Percentiles rank a stretch among this genome's conserved stretches.
Conservation (phyloP, 2,329 filamentous ascomycete genomes). For the Fusarium anguioides region DNA sequence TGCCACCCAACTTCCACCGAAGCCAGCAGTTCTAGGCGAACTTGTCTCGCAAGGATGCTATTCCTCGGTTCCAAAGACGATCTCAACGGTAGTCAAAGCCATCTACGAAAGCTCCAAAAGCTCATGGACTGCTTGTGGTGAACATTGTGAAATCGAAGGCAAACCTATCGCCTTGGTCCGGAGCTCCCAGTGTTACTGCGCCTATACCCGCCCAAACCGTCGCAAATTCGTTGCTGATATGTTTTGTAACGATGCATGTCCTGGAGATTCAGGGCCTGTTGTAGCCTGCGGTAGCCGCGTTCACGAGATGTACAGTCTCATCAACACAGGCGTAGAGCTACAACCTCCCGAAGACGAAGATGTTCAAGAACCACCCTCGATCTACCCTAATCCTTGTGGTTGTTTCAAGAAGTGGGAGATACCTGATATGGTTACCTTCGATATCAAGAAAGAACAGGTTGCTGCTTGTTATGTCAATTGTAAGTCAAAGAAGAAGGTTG, state of each 20-base stretch:
- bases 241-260: background rate
- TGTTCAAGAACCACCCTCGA: background rate
- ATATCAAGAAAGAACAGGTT: no score
- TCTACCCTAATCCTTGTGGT: background rate
- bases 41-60: background rate
- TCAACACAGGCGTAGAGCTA: background rate
- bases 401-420: no score
- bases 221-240: background rate
- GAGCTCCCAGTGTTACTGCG: background rate
- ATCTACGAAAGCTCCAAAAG: background rate
- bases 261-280: background rate
- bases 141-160: background rate
- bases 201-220: background rate
- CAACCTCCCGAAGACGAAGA: background rate
- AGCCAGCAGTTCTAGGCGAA: background rate
- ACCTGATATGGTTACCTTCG: background rate
- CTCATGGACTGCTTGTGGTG: background rate
- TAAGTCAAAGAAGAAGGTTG: no score
- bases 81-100: background rate
- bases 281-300: background rate
- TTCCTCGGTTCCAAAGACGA: background rate
- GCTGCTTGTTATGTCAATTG: no score
- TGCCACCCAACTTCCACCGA: no score
- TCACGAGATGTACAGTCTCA: background rate
- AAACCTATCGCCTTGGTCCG: background rate